These are phyloP conservation scores for Komagataella populi DNA, from an alignment of 805 yeast species.

Conservation along the genomic window DNA sequence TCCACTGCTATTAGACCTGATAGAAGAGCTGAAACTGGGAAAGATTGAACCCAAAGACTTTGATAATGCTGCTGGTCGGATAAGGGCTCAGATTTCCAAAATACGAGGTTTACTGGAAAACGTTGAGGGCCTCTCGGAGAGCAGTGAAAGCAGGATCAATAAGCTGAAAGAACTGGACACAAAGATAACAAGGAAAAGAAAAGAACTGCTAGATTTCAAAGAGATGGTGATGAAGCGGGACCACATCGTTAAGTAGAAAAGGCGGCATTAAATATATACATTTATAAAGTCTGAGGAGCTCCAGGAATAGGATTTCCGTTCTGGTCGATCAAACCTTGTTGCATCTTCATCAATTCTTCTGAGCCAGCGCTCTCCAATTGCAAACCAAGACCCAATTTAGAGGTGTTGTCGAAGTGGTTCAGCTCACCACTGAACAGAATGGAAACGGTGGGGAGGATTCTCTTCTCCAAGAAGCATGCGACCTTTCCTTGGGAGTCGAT, in stretches of 20 bases:
- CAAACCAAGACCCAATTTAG: conserved; percentile 84
- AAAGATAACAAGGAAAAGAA: conserved; percentile 16
- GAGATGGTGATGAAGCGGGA: conserved; percentile 7
- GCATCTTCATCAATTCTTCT: conserved; percentile 86
- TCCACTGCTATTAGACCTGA: conserved; percentile 24
- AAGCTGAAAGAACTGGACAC: conserved; percentile 19
- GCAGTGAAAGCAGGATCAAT: conserved; percentile 21
- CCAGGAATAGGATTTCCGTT: conserved; percentile 81
- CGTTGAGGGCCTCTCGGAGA: conserved; percentile 30
- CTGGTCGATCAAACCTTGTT: conserved; percentile 71
- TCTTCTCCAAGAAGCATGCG: conserved; percentile 81
- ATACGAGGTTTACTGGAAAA: conserved; percentile 22
- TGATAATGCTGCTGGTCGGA: conserved; percentile 29
- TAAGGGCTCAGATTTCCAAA: conserved; percentile 24
- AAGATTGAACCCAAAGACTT: conserved; percentile 27
- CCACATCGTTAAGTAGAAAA: neutral
- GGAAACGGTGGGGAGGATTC: conserved; percentile 84
- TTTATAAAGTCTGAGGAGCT: neutral
- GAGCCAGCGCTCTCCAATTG: conserved; percentile 94
- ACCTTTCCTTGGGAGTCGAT: conserved; percentile 86
- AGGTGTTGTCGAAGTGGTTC: conserved; percentile 70
- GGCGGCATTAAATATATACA: neutral
- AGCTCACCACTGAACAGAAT: conserved; percentile 80
- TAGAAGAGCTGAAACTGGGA: conserved; percentile 25
- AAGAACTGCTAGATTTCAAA: conserved; percentile 11